Conservation (phyloP, 1,284 basidiomycete genomes). For the Pseudozyma sp. region DNA sequence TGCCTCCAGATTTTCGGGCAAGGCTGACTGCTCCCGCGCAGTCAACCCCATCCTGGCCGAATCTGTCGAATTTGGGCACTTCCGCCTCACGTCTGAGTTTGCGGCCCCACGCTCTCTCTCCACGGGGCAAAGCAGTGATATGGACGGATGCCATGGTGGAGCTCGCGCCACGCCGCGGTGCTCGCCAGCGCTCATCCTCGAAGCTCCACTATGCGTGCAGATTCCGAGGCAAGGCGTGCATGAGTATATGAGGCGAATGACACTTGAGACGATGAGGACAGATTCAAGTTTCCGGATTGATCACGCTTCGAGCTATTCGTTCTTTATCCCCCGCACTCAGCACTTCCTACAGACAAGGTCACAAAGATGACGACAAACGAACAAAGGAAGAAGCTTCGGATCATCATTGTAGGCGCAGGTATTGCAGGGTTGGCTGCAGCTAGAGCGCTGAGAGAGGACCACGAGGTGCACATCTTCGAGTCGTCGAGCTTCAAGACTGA, state of each 20-base stretch:
- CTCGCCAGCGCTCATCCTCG: too few relatives aligned
- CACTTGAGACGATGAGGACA: too few relatives aligned
- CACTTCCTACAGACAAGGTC: neutral
- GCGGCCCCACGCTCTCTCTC: neutral
- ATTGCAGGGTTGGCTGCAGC: constrained; percentile 19
- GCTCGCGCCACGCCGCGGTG: too few relatives aligned
- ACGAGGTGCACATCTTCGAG: constrained; percentile 15
- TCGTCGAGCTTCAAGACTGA: constrained; percentile 16
- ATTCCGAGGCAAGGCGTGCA: too few relatives aligned
- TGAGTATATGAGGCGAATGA: too few relatives aligned
- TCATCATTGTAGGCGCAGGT: constrained; percentile 19
- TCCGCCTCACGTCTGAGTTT: neutral
- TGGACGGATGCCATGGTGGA: neutral
- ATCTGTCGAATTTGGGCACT: neutral
- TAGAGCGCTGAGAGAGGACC: constrained; percentile 4
- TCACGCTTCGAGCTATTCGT: too few relatives aligned
- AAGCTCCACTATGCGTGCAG: too few relatives aligned
- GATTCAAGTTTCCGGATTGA: too few relatives aligned
- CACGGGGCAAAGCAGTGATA: neutral
- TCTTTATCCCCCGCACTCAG: neutral
- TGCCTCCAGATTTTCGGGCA: too few relatives aligned
- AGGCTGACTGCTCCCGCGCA: too few relatives aligned
- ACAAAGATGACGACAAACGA: constrained; percentile 7
- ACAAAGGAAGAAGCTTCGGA: constrained; percentile 7
- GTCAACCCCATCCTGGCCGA: constrained; percentile 9